Evolutionary conservation across 495 filamentous ascomycete genomes (phyloP), one percentile per base, ranked within the genome.

Genomic region (Oleoguttula mirabilis): DNA sequence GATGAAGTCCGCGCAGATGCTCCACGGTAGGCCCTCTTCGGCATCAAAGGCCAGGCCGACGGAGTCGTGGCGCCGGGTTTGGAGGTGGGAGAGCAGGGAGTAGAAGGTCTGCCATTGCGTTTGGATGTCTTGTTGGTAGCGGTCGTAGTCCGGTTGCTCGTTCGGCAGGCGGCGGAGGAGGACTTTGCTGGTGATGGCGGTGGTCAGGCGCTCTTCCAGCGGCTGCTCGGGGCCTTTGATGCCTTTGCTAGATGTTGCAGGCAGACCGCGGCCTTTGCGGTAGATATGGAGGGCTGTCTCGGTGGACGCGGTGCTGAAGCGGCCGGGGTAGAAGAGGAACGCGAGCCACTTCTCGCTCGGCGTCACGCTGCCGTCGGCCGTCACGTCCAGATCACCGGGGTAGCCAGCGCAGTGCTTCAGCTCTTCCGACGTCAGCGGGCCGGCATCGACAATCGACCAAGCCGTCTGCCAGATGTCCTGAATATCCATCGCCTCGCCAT

Each of bases 91-190:
- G 36, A 88, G 69, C 17, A 95, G 69, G 30, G 88, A 78, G 64
- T 82, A 90, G 61, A 90, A 92, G 32, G 84, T 71, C 31, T 80
- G 75, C 92, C 90, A 98, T 55, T 95, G 88, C 7, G 77, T 66
- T 55, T 87, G 77, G 30, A 78, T 79, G 22, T 80, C 76, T 21
- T 62, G 60, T 31, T 77, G 70, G 58, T 82, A 88, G 31, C 77
- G 72, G 11, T 76, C 69, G 45, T 82, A 82, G 46, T 90, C 80
- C 54, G 80, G 72, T n/a, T 70, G 71, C 5, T 77, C 77, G 5
- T 74, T 67, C 17, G 72, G 66, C 21, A 63, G 69, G 43, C 70
- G 75, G 12, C 69, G 66, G 15, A 86, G 60, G 1, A 73, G 66
- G 10, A 80, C 71, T 2, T 74, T 78, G 1, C 72, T 66, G 15